Evolutionary conservation across 345 rosid genomes (phyloP).

Genomic region (Diplotaxis tenuifolia): DNA sequence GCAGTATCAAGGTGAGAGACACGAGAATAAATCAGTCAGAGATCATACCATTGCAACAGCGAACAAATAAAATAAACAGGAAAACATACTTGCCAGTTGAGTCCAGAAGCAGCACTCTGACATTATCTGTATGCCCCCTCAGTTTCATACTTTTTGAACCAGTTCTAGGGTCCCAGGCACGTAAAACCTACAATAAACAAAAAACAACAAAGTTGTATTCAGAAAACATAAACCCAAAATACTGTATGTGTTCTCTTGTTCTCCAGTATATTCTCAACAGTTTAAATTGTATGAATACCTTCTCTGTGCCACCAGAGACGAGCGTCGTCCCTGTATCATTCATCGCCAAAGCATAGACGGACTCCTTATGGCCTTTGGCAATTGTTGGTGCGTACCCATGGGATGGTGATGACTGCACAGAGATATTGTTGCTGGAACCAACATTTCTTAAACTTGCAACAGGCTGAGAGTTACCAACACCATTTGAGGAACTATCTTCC

Average conservation of each 20-base stretch:
- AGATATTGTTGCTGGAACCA: slow-evolving; percentile 79
- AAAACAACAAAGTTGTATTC: slow-evolving; percentile 4
- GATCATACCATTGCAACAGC: background rate
- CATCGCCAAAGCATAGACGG: slow-evolving; percentile 98
- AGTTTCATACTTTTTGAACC: slow-evolving; percentile 96
- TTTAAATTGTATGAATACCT: slow-evolving; percentile 48
- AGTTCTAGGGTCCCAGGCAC: slow-evolving; percentile 98
- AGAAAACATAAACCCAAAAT: slow-evolving; percentile 10
- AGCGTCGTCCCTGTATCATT: slow-evolving; percentile 85
- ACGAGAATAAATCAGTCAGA: slow-evolving; percentile 15
- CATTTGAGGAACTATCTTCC: slow-evolving; percentile 74
- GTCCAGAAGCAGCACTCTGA: slow-evolving; percentile 89
- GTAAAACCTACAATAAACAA: slow-evolving; percentile 68
- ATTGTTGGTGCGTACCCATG: slow-evolving; percentile 74
- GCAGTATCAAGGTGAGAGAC: slow-evolving; percentile 36
- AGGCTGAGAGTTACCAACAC: slow-evolving; percentile 58
- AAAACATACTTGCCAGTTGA: slow-evolving; percentile 81
- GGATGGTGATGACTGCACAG: slow-evolving; percentile 63
- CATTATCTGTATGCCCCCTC: slow-evolving; percentile 94
- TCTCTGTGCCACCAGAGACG: slow-evolving; percentile 99
- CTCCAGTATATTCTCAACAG: slow-evolving; percentile 3
- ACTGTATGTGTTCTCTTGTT: background rate
- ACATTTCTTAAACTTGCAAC: slow-evolving; percentile 73
- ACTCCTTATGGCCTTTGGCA: slow-evolving; percentile 99
- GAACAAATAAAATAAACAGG: background rate